These are phyloP conservation scores for Pythium biforme DNA, from an alignment of 352 stramenopile genomes.

Conservation along the genomic window DNA sequence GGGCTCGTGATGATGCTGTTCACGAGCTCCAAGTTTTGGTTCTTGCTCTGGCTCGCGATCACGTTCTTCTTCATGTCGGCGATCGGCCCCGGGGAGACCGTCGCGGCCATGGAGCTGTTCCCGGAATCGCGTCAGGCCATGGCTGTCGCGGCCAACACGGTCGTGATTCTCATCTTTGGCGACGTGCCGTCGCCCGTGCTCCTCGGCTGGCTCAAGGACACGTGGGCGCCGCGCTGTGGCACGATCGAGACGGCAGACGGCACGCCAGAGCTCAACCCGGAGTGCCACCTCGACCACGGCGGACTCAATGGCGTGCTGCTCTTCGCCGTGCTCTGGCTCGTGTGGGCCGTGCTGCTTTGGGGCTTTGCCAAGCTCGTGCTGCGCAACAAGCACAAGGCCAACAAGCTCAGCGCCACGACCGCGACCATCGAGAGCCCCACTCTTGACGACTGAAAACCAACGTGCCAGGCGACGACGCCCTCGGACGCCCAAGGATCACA, in stretches of 20 bases:
- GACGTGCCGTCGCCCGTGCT: constrained; percentile 94
- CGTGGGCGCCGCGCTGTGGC: constrained; percentile 83
- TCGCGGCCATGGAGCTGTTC: constrained; percentile 89
- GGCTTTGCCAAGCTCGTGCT: constrained; percentile 23
- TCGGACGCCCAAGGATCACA: too few species aligned
- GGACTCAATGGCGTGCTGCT: constrained; percentile 55
- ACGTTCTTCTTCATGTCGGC: constrained; percentile 77
- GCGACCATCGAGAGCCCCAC: constrained; percentile 19
- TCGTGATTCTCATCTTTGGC: constrained; percentile 90
- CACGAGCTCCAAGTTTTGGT: constrained; percentile 42
- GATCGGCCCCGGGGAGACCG: constrained; percentile 69
- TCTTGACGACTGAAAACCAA: constrained; percentile 2
- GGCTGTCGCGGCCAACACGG: constrained; percentile 88
- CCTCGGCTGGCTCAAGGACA: constrained; percentile 91
- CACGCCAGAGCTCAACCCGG: constrained; percentile 42
- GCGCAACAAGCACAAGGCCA: constrained; percentile 10
- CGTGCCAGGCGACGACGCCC: neutral
- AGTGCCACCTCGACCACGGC: constrained; percentile 41
- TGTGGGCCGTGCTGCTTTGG: constrained; percentile 61
- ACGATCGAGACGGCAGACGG: constrained; percentile 48
- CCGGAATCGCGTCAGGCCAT: constrained; percentile 84
- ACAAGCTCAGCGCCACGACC: neutral
- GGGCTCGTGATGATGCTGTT: constrained; percentile 54
- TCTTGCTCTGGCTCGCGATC: constrained; percentile 64
- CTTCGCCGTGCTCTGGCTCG: constrained; percentile 53